Percentiles rank a stretch among this genome's conserved stretches.
phyloP scores from a whole-genome alignment of 2,329 filamentous ascomycete species.

The Achaetomium macrosporum region DNA sequence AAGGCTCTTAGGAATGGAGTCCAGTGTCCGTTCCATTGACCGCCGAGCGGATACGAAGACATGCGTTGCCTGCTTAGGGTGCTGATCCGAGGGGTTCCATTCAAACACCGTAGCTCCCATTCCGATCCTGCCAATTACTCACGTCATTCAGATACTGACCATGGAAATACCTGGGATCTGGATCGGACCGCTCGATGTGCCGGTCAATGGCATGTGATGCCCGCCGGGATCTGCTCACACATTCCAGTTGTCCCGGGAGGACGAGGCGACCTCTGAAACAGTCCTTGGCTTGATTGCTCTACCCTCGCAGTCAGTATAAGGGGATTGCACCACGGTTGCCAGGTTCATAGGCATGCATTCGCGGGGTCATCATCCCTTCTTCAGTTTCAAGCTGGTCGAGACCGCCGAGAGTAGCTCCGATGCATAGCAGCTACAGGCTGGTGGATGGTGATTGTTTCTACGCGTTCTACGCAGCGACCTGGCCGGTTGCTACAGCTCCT shows the following conservation, averaged over 20 bases:
- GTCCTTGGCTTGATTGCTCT: neutral
- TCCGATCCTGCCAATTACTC: neutral
- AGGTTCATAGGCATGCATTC: conserved; percentile 5
- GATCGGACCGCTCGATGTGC: neutral
- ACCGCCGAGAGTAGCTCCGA: conserved; percentile 16
- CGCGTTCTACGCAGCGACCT: neutral
- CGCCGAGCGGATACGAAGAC: too few relatives aligned
- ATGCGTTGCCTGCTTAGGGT: too few relatives aligned
- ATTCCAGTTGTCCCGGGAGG: conserved; percentile 11
- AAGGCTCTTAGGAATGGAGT: too few relatives aligned
- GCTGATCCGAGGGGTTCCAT: too few relatives aligned
- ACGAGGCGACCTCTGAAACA: conserved; percentile 1
- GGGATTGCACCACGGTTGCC: neutral
- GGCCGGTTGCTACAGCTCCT: too few relatives aligned
- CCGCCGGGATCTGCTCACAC: neutral
- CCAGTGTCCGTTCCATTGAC: too few relatives aligned
- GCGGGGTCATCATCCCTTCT: too few relatives aligned
- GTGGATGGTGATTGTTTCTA: neutral
- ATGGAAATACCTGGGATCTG: neutral
- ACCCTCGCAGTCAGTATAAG: neutral
- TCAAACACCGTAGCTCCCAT: too few relatives aligned
- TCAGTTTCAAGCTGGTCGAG: neutral
- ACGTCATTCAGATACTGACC: too few relatives aligned
- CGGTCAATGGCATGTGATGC: neutral
- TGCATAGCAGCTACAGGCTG: conserved; percentile 1